Evolutionary conservation across 75 land plant genomes (phyloP).

Genomic region (Isoetes taiwanensis): DNA sequence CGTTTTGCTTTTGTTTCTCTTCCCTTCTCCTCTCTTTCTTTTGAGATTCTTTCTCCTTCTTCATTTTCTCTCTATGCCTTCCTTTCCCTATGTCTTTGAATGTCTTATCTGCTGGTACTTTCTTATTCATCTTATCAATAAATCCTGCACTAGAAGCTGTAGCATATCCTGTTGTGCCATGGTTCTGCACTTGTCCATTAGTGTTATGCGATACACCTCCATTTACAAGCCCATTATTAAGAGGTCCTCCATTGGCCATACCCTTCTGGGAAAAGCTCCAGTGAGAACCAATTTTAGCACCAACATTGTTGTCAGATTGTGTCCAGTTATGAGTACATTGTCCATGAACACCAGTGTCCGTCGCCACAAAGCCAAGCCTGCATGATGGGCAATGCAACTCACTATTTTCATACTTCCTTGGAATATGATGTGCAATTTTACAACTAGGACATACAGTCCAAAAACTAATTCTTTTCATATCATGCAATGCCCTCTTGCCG

Average conservation of each 20-base stretch:
- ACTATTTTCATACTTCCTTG: slow-evolving; percentile 33
- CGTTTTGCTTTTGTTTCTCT: slow-evolving; percentile 10
- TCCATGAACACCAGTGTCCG: slow-evolving; percentile 40
- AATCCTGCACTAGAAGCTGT: not conserved
- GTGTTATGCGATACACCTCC: no score
- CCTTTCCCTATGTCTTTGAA: slow-evolving; percentile 9
- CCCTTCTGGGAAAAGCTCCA: no score
- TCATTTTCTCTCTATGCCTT: no score
- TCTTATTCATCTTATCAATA: not conserved
- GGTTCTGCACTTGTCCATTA: not conserved
- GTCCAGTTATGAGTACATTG: no score
- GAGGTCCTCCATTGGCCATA: no score
- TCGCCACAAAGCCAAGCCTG: slow-evolving; percentile 44
- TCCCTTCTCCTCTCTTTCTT: slow-evolving; percentile 32
- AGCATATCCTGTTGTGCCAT: slow-evolving; percentile 6
- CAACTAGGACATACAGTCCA: slow-evolving; percentile 65
- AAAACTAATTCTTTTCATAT: slow-evolving; percentile 46
- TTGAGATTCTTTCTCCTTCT: no score
- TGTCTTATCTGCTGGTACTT: not conserved
- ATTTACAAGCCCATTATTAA: no score
- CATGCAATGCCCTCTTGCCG: slow-evolving; percentile 39
- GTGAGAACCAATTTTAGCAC: no score
- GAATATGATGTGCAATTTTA: slow-evolving; percentile 64
- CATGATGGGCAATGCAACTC: slow-evolving; percentile 53
- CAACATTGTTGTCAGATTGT: not conserved